A percentile compares a stretch with the other conserved stretches of the same genome.
Conservation (phyloP, 345 rosid species). For the Lepidium africanum region DNA sequence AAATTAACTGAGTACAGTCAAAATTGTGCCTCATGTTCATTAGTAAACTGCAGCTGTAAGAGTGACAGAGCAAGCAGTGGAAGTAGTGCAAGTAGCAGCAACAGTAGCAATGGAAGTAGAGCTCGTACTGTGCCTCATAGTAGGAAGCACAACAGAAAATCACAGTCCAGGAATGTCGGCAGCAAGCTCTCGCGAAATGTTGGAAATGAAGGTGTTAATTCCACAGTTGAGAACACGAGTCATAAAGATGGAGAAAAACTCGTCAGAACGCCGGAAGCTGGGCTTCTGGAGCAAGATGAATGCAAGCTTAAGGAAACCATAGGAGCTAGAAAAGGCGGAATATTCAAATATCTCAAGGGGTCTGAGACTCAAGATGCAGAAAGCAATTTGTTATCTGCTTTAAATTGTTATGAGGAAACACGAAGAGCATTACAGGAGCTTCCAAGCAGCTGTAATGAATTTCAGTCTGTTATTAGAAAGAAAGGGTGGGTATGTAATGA, state of each 20-base stretch:
- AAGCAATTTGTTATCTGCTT: slow-evolving; percentile 51
- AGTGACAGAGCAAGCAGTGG: slow-evolving; percentile 94
- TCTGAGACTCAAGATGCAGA: slow-evolving; percentile 50
- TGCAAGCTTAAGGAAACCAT: slow-evolving; percentile 25
- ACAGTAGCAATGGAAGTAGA: slow-evolving; percentile 48
- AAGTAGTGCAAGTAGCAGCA: slow-evolving; percentile 83
- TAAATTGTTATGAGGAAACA: slow-evolving; percentile 72
- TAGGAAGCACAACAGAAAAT: slow-evolving; percentile 59
- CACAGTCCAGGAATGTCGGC: slow-evolving; percentile 29
- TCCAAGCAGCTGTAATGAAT: slow-evolving; percentile 43
- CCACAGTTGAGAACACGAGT: slow-evolving; percentile 22
- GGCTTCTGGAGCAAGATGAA: slow-evolving; percentile 22
- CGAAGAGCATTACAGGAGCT: slow-evolving; percentile 58
- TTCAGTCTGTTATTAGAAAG: slow-evolving; percentile 58
- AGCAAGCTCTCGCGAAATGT: slow-evolving; percentile 23
- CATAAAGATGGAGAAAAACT: slow-evolving; percentile 21
- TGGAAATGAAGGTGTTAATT: slow-evolving; percentile 27
- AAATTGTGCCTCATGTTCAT: slow-evolving; percentile 75
- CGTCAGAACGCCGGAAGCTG: slow-evolving; percentile 15
- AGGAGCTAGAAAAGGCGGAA: slow-evolving; percentile 57
- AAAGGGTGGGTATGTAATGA: slow-evolving; percentile 94
- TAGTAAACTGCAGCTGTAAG: slow-evolving; percentile 89
- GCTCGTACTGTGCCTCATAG: slow-evolving; percentile 27
- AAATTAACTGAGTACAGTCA: slow-evolving; percentile 50
- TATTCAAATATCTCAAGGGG: slow-evolving; percentile 58